Conservation (phyloP, 352 stramenopile genomes). For the Salisapilia sapeloensis region DNA sequence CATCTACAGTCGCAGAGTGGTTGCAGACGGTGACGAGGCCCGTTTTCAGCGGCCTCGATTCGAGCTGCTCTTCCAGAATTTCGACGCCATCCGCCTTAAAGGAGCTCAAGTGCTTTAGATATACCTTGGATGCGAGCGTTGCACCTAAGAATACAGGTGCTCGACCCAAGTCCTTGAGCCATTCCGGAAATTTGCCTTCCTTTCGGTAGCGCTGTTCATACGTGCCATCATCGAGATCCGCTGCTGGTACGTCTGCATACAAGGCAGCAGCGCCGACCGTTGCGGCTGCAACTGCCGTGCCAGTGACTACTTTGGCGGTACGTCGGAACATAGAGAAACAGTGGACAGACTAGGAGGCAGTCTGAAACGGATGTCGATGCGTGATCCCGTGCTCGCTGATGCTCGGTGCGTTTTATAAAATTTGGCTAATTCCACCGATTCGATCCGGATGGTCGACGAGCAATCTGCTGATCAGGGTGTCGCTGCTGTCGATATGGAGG, state of each 20-base stretch:
- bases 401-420: too few relatives aligned
- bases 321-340: neutral
- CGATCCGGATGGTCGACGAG: too few relatives aligned
- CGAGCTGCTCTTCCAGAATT: slow-evolving; percentile 18
- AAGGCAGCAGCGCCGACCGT: slow-evolving; percentile 11
- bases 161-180: slow-evolving; percentile 38
- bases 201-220: slow-evolving; percentile 13
- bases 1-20: slow-evolving; percentile 70
- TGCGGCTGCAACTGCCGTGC: slow-evolving; percentile 4
- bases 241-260: slow-evolving; percentile 40
- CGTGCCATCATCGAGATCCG: slow-evolving; percentile 27
- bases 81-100: slow-evolving; percentile 25
- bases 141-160: slow-evolving; percentile 23
- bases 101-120: slow-evolving; percentile 25
- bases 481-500: too few relatives aligned
- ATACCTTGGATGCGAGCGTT: slow-evolving; percentile 40
- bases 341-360: too few relatives aligned
- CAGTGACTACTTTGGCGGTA: neutral
- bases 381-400: too few relatives aligned
- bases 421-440: too few relatives aligned
- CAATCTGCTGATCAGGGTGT: too few relatives aligned
- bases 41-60: slow-evolving; percentile 19
- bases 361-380: too few relatives aligned
- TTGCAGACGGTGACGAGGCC: slow-evolving; percentile 73
- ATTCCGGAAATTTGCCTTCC: slow-evolving; percentile 33